These are phyloP conservation scores for Phyllosticta citribraziliensis DNA, from an alignment of 2,329 filamentous ascomycete species.

Conservation along the genomic window DNA sequence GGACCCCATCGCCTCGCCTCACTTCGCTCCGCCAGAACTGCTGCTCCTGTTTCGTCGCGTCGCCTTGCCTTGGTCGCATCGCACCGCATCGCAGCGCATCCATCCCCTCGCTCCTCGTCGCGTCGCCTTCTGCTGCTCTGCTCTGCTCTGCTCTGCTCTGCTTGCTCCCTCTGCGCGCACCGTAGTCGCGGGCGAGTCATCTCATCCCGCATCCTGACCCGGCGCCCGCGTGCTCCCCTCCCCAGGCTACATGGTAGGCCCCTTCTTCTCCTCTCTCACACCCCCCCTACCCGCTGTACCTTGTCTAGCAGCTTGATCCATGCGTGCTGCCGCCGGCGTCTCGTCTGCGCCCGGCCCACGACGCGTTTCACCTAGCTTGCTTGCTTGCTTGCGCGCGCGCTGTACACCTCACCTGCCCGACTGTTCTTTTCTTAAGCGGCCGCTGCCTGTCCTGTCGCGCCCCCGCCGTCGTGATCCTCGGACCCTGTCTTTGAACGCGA, in stretches of 20 bases:
- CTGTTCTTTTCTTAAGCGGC: constrained; percentile 9
- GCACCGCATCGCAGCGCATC: constrained; percentile 21
- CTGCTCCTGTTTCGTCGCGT: constrained; percentile 19
- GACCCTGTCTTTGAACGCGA: constrained; percentile 4
- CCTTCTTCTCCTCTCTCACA: constrained; percentile 17
- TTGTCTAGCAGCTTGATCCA: constrained; percentile 12
- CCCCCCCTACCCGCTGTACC: constrained; percentile 14
- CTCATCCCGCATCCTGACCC: constrained; percentile 24
- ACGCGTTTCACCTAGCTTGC: constrained; percentile 9
- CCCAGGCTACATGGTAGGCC: constrained; percentile 34
- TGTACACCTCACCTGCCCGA: constrained; percentile 3
- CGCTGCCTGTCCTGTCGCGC: constrained; percentile 13
- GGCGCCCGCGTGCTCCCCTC: constrained; percentile 21
- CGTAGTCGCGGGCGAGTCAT: constrained; percentile 15
- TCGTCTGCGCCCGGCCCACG: constrained; percentile 11
- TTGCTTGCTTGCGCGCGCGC: constrained; percentile 1
- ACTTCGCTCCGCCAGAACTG: constrained; percentile 11
- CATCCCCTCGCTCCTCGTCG: constrained; percentile 2
- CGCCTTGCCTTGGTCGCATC: constrained; percentile 20
- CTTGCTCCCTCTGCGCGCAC: constrained; percentile 27
- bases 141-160: too few species aligned
- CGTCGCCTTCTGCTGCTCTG: constrained; percentile 18
- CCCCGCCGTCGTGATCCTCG: constrained; percentile 6
- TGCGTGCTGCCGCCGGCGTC: constrained; percentile 11
- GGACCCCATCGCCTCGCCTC: constrained; percentile 1